These are phyloP conservation scores for Paramecium sonneborni DNA, from an alignment of 73 alveolate genomes.

Conservation along the genomic window DNA sequence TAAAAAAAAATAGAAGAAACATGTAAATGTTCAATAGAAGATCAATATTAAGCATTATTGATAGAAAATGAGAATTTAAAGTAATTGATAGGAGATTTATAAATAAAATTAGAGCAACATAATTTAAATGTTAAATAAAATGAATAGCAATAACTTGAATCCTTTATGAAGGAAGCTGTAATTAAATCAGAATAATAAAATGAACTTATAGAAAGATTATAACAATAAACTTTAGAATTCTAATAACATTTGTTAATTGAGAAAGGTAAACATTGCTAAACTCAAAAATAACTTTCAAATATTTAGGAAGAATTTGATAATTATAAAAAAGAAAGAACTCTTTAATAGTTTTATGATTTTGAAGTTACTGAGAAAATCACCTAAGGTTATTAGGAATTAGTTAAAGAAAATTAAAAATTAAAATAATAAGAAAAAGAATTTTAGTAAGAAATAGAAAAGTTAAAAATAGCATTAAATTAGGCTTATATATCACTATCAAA, in stretches of 20 bases:
- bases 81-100: neutral
- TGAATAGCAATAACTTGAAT: neutral
- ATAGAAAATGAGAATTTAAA: neutral
- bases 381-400: neutral
- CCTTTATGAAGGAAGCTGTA: neutral
- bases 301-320: neutral
- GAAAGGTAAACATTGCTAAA: neutral
- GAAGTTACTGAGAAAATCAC: constrained; percentile 8
- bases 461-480: neutral
- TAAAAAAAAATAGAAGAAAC: neutral
- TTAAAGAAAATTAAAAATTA: neutral
- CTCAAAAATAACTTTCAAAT: neutral
- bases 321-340: neutral
- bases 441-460: neutral
- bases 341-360: neutral
- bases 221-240: neutral
- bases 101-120: neutral
- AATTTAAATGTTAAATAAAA: neutral
- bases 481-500: neutral
- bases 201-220: neutral
- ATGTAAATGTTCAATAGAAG: constrained; percentile 4
- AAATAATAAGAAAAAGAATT: neutral
- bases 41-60: neutral
- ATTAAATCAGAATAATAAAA: neutral
- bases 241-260: neutral